phyloP scores from a whole-genome alignment of 768 basidiomycete genomes.

The Podaxis carcinomalis region DNA sequence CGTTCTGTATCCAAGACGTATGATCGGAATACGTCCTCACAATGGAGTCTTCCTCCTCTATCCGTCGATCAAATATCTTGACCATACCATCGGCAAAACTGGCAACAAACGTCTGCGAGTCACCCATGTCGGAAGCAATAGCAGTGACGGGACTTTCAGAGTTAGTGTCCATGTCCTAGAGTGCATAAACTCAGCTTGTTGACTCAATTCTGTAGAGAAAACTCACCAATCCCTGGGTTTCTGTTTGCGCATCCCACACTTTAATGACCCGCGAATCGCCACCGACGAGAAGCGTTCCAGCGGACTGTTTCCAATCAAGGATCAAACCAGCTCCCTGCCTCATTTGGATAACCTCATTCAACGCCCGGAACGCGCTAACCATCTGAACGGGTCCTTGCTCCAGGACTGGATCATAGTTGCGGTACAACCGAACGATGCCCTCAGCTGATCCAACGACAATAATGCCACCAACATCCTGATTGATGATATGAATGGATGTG shows the following conservation, averaged over 20 bases:
- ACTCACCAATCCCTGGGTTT: conserved; percentile 69
- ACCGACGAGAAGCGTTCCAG: conserved; percentile 82
- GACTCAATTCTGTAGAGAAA: background rate
- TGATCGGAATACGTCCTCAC: conserved; percentile 76
- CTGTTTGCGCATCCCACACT: conserved; percentile 94
- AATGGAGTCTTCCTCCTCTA: conserved; percentile 78
- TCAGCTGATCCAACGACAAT: conserved; percentile 90
- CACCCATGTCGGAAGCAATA: conserved; percentile 71
- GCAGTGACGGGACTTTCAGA: conserved; percentile 88
- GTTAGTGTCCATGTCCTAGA: conserved; percentile 83
- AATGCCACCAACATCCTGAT: conserved; percentile 91
- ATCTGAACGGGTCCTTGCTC: conserved; percentile 79
- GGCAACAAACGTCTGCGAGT: conserved; percentile 78
- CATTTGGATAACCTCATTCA: conserved; percentile 71
- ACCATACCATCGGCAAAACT: conserved; percentile 92
- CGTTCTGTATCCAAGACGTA: conserved; percentile 86
- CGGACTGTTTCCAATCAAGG: conserved; percentile 89
- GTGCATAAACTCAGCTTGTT: background rate
- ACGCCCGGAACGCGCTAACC: conserved; percentile 89
- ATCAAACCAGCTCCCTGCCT: conserved; percentile 82
- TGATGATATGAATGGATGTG: conserved; percentile 88
- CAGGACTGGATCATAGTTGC: conserved; percentile 80
- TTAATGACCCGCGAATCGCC: conserved; percentile 88
- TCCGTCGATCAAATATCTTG: conserved; percentile 87
- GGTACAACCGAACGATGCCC: conserved; percentile 85